Base-by-base conservation (phyloP, 1,284 basidiomycete genomes). In the Ustilago vetiveriae region DNA sequence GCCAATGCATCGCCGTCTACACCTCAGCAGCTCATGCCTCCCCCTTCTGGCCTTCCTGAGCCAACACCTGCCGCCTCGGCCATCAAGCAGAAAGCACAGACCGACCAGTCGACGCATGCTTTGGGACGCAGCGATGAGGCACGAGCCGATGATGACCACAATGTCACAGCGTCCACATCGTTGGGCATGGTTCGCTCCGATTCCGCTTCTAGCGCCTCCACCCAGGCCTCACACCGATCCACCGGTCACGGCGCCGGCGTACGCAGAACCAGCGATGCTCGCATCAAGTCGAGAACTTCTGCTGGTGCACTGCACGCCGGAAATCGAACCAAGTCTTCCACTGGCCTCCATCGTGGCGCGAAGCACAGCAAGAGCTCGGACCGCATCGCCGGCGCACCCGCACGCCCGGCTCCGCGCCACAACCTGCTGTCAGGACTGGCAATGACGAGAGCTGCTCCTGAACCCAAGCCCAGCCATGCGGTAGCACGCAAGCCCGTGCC, bases 301-400 rank as follows among this genome's bases (percentile, higher is more conserved):
- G 38, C 52, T 17, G 49, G 35, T n/a, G 55, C 42, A 8, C 54
- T 65, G 19, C 47, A 53, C 26, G 55, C 49, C 26, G 62, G 54
- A 8, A 66, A 73, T 46, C 60, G 71, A n/a, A 44, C 54, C 45
- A 65, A 67, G 49, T 74, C 71, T 8, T 48, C 65, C 8, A 58
- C 58, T 4, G 63, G 55, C 32, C 50, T 74, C 37, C 62, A 64
- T 26, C 53, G 69, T 19, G 48, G 22, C 24, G 49, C 57, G 53
- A 64, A 64, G 30, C 58, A 72, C 51, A 63, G 51, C 67, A 74
- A 74, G 63, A 72, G 65, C 54, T 56, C 56, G 3, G 69, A 68
- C 22, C 44, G 49, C 17, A 51, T 72, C 24, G 54, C 50, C 8
- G 58, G 47, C 27, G 54, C 57, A 19, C 35, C 57, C 10, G 44